Conservation (phyloP, 2,329 filamentous ascomycete genomes). For the Trichoderma breve region DNA sequence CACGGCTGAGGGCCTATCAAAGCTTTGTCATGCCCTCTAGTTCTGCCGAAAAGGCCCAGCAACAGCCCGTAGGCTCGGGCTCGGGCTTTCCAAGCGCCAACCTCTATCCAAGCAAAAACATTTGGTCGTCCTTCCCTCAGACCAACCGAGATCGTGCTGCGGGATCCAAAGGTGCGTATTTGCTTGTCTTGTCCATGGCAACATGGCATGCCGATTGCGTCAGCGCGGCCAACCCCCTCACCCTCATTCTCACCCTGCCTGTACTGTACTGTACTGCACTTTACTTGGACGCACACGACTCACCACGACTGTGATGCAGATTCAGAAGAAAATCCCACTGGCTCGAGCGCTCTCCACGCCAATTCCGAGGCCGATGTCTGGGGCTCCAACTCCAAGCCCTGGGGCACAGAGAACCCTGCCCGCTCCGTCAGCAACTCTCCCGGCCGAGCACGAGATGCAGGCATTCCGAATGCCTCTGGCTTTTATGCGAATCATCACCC, state of each 20-base stretch:
- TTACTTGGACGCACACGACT: background rate
- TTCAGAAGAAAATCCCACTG: conserved; percentile 50
- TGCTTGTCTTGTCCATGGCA: background rate
- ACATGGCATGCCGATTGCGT: background rate
- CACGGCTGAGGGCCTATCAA: conserved; percentile 40
- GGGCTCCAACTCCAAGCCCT: conserved; percentile 55
- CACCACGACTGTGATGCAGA: conserved; percentile 25
- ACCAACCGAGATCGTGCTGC: conserved; percentile 39
- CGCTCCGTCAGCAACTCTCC: conserved; percentile 58
- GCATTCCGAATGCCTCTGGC: conserved; percentile 43
- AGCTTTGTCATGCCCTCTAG: conserved; percentile 38
- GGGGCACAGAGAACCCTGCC: conserved; percentile 51
- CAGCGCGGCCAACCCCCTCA: background rate
- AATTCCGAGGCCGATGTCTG: conserved; percentile 68
- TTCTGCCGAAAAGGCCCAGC: conserved; percentile 34
- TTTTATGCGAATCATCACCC: conserved; percentile 48
- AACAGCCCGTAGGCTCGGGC: conserved; percentile 42
- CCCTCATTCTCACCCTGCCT: background rate
- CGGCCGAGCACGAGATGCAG: conserved; percentile 50
- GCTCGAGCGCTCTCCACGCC: conserved; percentile 66
- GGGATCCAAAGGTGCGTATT: conserved; percentile 48
- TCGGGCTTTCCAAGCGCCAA: conserved; percentile 37
- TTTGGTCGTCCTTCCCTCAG: conserved; percentile 39
- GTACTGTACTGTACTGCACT: background rate
- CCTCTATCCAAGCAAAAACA: conserved; percentile 38